A percentile compares a stretch with the other conserved stretches of the same genome.
Conservation (phyloP, 495 filamentous ascomycete species). For the Emericellopsis terricola region DNA sequence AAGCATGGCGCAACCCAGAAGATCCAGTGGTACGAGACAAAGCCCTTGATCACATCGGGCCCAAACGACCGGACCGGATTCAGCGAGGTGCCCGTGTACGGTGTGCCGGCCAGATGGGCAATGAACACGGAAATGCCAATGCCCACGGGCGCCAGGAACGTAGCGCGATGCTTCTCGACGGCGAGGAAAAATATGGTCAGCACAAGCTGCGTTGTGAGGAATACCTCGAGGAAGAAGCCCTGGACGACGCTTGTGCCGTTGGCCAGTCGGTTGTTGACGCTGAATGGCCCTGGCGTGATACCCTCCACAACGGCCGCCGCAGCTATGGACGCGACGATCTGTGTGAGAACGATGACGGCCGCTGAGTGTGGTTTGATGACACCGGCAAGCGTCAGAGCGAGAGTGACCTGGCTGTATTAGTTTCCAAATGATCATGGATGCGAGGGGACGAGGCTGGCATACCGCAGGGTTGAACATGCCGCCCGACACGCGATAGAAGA, state of each 20-base stretch:
- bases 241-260: slow-evolving; percentile 37
- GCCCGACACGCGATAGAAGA: slow-evolving; percentile 66
- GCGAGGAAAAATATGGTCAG: slow-evolving; percentile 71
- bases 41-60: slow-evolving; percentile 39
- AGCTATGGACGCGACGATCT: slow-evolving; percentile 39
- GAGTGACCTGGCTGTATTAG: slow-evolving; percentile 35
- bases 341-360: slow-evolving; percentile 30
- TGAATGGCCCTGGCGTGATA: slow-evolving; percentile 43
- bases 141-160: slow-evolving; percentile 59
- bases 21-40: slow-evolving; percentile 56
- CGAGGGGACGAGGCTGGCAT: slow-evolving; percentile 4
- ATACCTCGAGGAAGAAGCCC: slow-evolving; percentile 61
- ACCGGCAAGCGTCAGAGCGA: slow-evolving; percentile 38
- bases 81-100: slow-evolving; percentile 40
- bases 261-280: slow-evolving; percentile 41
- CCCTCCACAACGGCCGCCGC: slow-evolving; percentile 37
- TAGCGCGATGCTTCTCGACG: slow-evolving; percentile 65
- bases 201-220: slow-evolving; percentile 61
- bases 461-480: slow-evolving; percentile 72
- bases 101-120: slow-evolving; percentile 40
- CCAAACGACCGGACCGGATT: slow-evolving; percentile 42
- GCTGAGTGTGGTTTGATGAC: slow-evolving; percentile 31
- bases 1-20: slow-evolving; percentile 42
- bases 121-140: slow-evolving; percentile 63
- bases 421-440: slow-evolving; percentile 36